A percentile compares a stretch with the other conserved stretches of the same genome.
These are phyloP conservation scores for Haplosporangium sp. DNA, from an alignment of 371 early-diverging fungal genomes.

Conservation along the genomic window DNA sequence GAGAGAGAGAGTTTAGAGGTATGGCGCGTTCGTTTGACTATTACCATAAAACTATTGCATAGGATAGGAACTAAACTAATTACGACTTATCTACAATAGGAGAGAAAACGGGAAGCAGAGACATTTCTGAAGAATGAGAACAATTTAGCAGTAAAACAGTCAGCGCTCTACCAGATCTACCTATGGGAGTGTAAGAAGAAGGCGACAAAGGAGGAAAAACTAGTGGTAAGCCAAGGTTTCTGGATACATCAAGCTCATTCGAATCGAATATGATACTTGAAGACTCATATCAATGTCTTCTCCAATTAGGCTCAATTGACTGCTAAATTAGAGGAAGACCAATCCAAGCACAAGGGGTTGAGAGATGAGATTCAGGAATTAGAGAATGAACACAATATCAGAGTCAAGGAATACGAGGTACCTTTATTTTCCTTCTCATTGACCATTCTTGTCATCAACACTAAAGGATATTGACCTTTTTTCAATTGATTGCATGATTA, in stretches of 20 bases:
- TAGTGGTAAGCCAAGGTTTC: slow-evolving; percentile 54
- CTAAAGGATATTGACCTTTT: not conserved
- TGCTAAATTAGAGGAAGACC: slow-evolving; percentile 69
- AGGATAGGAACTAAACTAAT: not conserved
- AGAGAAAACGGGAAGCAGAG: slow-evolving; percentile 87
- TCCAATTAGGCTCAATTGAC: slow-evolving; percentile 61
- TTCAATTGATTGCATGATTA: slow-evolving; percentile 15
- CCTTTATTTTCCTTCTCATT: not conserved
- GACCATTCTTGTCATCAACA: not conserved
- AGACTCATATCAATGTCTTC: not conserved
- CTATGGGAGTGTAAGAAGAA: slow-evolving; percentile 62
- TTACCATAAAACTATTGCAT: no score
- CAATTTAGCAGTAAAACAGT: slow-evolving; percentile 76
- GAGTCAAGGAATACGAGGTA: slow-evolving; percentile 75
- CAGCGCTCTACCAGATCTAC: slow-evolving; percentile 82
- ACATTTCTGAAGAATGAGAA: slow-evolving; percentile 86
- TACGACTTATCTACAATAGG: slow-evolving; percentile 54
- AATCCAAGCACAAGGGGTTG: slow-evolving; percentile 63
- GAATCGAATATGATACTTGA: not conserved
- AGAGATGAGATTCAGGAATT: slow-evolving; percentile 70
- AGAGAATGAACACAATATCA: slow-evolving; percentile 63
- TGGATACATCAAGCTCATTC: not conserved
- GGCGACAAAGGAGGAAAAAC: slow-evolving; percentile 59
- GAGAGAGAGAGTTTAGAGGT: slow-evolving; percentile 84
- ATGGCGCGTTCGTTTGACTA: not conserved